Percentiles rank a stretch among this genome's conserved stretches.
Evolutionary conservation across 2,329 filamentous ascomycete species (phyloP).

Genomic region (Triangularia setosa): DNA sequence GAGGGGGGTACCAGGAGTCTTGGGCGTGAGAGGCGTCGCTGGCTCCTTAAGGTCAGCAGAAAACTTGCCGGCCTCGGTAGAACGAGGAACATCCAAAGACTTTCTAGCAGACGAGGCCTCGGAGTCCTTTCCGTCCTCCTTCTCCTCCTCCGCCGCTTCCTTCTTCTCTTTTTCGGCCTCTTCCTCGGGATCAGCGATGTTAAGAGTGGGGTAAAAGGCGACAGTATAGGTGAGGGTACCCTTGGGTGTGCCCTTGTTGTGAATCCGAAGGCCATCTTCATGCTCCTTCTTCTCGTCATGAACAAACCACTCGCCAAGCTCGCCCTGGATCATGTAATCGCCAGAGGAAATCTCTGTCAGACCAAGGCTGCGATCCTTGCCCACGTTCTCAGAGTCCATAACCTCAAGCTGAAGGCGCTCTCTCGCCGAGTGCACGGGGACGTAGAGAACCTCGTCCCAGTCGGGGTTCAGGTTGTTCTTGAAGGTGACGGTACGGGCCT

Average conservation of each 20-base stretch:
- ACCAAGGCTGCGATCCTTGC: constrained; percentile 85
- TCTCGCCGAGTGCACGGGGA: constrained; percentile 79
- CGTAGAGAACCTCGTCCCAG: constrained; percentile 93
- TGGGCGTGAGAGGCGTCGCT: constrained; percentile 39
- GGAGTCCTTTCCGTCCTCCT: constrained; percentile 37
- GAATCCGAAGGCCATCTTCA: constrained; percentile 66
- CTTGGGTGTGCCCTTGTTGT: constrained; percentile 70
- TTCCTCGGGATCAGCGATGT: constrained; percentile 84
- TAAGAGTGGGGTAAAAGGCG: constrained; percentile 85
- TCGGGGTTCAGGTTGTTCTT: constrained; percentile 93
- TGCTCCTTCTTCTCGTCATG: constrained; percentile 70
- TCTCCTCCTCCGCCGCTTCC: constrained; percentile 42
- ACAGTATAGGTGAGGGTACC: constrained; percentile 78
- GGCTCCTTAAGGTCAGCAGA: constrained; percentile 34
- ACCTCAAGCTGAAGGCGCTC: constrained; percentile 88
- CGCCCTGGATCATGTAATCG: constrained; percentile 75
- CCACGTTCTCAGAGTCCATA: constrained; percentile 92
- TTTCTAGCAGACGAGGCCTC: constrained; percentile 37
- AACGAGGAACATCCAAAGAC: constrained; percentile 23
- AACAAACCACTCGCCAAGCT: constrained; percentile 75
- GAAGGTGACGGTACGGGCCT: constrained; percentile 89
- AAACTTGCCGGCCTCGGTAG: constrained; percentile 42
- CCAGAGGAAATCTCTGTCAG: constrained; percentile 70
- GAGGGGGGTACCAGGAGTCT: constrained; percentile 43
- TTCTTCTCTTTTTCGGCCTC: constrained; percentile 60